phyloP scores from a whole-genome alignment of 352 stramenopile species.

The Pythium insidiosum region DNA sequence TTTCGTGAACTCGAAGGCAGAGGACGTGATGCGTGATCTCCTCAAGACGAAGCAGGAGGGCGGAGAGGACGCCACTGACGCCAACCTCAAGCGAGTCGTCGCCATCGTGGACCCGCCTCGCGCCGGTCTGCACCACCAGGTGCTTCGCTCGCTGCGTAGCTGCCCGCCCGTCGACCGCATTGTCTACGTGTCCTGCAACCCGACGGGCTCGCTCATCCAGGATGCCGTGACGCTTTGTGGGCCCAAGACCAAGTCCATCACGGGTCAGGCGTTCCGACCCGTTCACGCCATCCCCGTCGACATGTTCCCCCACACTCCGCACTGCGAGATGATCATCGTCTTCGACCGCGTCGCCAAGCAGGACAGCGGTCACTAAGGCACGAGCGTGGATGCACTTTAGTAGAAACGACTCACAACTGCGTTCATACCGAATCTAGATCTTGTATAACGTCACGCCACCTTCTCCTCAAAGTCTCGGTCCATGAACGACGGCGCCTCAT shows the following conservation, averaged over 20 bases:
- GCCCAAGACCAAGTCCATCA: slow-evolving; percentile 90
- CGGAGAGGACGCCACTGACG: slow-evolving; percentile 42
- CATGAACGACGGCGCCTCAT: slow-evolving; percentile 44
- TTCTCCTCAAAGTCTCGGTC: slow-evolving; percentile 67
- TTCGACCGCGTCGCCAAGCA: slow-evolving; percentile 84
- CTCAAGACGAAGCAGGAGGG: slow-evolving; percentile 48
- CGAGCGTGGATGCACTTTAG: too few species aligned
- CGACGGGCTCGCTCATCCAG: slow-evolving; percentile 91
- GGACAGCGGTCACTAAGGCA: too few species aligned
- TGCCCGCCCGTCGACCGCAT: slow-evolving; percentile 83
- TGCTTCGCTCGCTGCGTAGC: slow-evolving; percentile 78
- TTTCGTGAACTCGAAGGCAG: slow-evolving; percentile 90
- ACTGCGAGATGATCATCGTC: slow-evolving; percentile 98
- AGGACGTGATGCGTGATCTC: slow-evolving; percentile 87
- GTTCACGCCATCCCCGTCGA: slow-evolving; percentile 94
- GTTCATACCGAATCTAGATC: too few species aligned
- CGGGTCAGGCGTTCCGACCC: slow-evolving; percentile 87
- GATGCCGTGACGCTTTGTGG: slow-evolving; percentile 88
- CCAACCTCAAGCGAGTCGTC: slow-evolving; percentile 75
- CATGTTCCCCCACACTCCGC: slow-evolving; percentile 97
- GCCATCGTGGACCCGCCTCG: slow-evolving; percentile 97
- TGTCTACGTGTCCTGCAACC: slow-evolving; percentile 99
- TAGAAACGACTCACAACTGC: too few species aligned
- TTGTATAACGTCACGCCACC: too few species aligned
- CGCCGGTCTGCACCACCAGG: slow-evolving; percentile 91